These are phyloP conservation scores for Cichorium intybus DNA, from an alignment of 140 eudicot genomes.

Conservation along the genomic window DNA sequence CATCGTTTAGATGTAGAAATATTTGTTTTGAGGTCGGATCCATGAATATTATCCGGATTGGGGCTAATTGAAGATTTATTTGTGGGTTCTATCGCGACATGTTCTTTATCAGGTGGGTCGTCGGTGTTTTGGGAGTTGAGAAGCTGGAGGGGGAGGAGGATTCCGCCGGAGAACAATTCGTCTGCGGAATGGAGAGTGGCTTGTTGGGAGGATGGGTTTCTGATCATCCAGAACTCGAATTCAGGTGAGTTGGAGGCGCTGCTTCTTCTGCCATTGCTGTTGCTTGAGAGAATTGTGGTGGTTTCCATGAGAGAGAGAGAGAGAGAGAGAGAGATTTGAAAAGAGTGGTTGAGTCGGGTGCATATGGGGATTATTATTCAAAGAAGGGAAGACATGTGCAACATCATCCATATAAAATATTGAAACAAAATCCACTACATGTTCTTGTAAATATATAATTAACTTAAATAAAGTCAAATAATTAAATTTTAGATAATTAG, in stretches of 20 bases:
- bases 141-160: constrained; percentile 67
- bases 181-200: constrained; percentile 82
- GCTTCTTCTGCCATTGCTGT: constrained; percentile 25
- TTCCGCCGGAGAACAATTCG: constrained; percentile 76
- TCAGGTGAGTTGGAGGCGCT: constrained; percentile 57
- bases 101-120: constrained; percentile 24
- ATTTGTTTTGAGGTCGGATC: constrained; percentile 30
- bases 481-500: no score
- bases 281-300: constrained; percentile 18
- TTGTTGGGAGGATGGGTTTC: constrained; percentile 54
- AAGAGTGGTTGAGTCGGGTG: constrained; percentile 9
- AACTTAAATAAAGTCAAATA: neutral
- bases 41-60: constrained; percentile 3
- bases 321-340: constrained; percentile 20
- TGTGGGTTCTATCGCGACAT: neutral
- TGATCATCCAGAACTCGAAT: constrained; percentile 65
- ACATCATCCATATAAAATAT: constrained; percentile 14
- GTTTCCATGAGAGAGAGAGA: constrained; percentile 3
- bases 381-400: constrained; percentile 14
- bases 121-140: constrained; percentile 30
- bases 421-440: neutral
- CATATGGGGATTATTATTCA: constrained; percentile 7
- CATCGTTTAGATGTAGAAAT: constrained; percentile 50
- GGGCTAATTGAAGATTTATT: constrained; percentile 5
- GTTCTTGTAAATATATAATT: neutral